Evolutionary conservation across 148 eudicot genomes (phyloP), one percentile per base, ranked within the genome.

Genomic region (Rheum nobile): DNA sequence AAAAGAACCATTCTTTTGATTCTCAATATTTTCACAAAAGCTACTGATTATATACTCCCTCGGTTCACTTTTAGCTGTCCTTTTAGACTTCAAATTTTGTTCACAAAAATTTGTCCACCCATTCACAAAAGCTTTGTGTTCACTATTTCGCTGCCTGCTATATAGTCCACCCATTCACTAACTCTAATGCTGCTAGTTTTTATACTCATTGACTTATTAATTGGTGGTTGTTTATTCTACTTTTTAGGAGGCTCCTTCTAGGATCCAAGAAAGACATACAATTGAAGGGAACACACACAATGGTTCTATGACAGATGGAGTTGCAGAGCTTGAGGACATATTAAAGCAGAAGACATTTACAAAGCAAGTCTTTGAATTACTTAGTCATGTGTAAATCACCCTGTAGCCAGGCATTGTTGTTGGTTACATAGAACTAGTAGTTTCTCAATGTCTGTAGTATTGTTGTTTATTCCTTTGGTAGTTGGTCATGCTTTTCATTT

Each of bases 341-440:
- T 77, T 95, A 73, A 91, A 88, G 85, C 86, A 90, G 54, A 95
- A 87, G 85, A 95, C 89, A 1, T 95, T 95, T 80, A 87, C 93
- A 75, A 90, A 96, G 97, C 84, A 82, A 76, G 79, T 68, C 70
- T 26, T 31, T 14, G 39, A 14, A 6, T 12, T 24, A 57, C 43
- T 12, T 11, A 26, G 26, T 9, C 29, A 6, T 24, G 32, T 57
- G 65, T 57, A 26, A 19, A 57, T 57, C 32, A 24, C 65, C 17
- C 34, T 26, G 4, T 57, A n/a, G 26, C 22, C 26, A 50, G 57
- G 43, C 54, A 21, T 22, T 12, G 57, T 43, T 63, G 75, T n/a
- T 48, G 21, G 17, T 17, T 31, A 29, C 43, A 31, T 22, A 48
- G 48, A n/a, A 41, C 32, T 41, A 22, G 39, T 22, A 29, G 16